A percentile compares a stretch with the other conserved stretches of the same genome.
Conservation (phyloP, 2,329 filamentous ascomycete genomes). For the Xylaria sp. region DNA sequence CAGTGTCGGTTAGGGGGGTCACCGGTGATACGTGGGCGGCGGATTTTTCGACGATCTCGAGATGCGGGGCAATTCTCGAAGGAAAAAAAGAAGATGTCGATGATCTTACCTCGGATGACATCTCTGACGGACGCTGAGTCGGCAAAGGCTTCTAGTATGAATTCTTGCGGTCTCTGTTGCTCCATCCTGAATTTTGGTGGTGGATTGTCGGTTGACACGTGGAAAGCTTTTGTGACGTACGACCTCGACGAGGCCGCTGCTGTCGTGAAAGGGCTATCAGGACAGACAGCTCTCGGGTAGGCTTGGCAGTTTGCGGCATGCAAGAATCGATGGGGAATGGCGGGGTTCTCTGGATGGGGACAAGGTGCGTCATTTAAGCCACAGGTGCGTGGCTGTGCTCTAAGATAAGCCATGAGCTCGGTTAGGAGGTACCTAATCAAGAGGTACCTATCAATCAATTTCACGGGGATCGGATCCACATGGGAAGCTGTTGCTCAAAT, state of each 20-base stretch:
- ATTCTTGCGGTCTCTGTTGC: conserved; percentile 76
- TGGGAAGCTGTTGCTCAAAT: not conserved
- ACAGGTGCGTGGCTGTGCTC: conserved; percentile 32
- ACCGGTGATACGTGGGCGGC: not conserved
- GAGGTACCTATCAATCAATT: not conserved
- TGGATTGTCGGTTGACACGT: not conserved
- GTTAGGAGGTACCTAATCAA: not conserved
- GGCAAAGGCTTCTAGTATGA: conserved; percentile 92
- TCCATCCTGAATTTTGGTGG: conserved; percentile 55
- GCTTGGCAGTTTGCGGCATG: conserved; percentile 26
- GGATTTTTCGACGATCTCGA: not conserved
- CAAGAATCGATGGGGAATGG: conserved; percentile 32
- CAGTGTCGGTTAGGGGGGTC: conserved; percentile 33
- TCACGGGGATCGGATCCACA: conserved; percentile 13
- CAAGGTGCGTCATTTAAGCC: conserved; percentile 44
- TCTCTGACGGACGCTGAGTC: conserved; percentile 91
- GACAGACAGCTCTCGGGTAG: conserved; percentile 24
- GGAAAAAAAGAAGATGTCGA: conserved; percentile 14
- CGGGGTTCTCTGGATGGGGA: conserved; percentile 32
- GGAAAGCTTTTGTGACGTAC: conserved; percentile 16
- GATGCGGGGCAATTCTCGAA: conserved; percentile 31
- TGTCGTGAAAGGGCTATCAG: conserved; percentile 26
- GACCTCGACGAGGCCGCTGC: conserved; percentile 32
- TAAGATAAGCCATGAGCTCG: not conserved
- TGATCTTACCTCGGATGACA: conserved; percentile 82